phyloP scores from a whole-genome alignment of 192 early-diverging fungal genomes.

The Jimgerdemannia flammicorona region DNA sequence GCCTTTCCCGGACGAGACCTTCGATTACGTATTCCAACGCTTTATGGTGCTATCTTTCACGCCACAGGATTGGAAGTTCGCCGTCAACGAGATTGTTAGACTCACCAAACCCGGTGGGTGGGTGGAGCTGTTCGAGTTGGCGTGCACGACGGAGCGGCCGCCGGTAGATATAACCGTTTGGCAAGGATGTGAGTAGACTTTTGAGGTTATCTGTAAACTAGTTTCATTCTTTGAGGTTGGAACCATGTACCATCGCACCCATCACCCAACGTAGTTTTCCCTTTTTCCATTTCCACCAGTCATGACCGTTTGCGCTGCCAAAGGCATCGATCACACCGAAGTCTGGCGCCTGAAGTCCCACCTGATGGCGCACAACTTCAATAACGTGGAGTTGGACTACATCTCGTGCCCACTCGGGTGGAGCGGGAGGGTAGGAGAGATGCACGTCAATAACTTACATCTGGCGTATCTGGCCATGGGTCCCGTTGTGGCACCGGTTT shows the following conservation, averaged over 20 bases:
- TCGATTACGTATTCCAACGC: conserved; percentile 37
- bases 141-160: not conserved
- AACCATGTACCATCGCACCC: not conserved
- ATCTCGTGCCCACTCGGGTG: conserved; percentile 31
- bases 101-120: conserved; percentile 2
- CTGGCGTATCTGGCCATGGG: not conserved
- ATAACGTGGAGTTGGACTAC: not conserved
- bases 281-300: not conserved
- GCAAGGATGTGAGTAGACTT: not conserved
- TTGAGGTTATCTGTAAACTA: too few species aligned
- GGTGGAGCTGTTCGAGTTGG: not conserved
- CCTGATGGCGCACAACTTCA: not conserved
- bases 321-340: not conserved
- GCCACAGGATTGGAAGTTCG: conserved; percentile 19
- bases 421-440: conserved; percentile 25
- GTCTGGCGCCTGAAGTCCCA: too few species aligned
- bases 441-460: not conserved
- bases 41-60: conserved; percentile 34
- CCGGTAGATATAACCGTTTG: not conserved
- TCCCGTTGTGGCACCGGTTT: not conserved
- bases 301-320: not conserved
- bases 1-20: conserved; percentile 34
- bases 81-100: conserved; percentile 3
- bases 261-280: too few species aligned
- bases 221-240: too few species aligned